These are phyloP conservation scores for Irpex lacteus DNA, from an alignment of 1,284 basidiomycete genomes.

Conservation along the genomic window DNA sequence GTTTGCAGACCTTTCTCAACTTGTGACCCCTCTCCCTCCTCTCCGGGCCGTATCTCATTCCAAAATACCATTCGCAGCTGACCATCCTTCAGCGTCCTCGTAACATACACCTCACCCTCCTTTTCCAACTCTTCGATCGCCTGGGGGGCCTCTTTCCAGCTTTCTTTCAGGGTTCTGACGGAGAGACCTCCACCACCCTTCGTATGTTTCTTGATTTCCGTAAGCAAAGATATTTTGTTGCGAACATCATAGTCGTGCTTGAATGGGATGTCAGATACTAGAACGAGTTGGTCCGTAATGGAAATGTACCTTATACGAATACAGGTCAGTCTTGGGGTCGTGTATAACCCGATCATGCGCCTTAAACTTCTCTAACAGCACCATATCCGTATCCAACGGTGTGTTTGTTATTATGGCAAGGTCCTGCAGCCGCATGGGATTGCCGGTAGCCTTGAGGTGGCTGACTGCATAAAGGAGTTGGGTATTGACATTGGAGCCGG, in stretches of 20 bases:
- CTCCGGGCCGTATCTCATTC: slow-evolving; percentile 82
- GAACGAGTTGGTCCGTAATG: neutral
- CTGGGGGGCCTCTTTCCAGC: slow-evolving; percentile 82
- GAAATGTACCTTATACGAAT: slow-evolving; percentile 71
- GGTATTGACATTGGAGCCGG: slow-evolving; percentile 80
- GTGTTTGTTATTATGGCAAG: slow-evolving; percentile 78
- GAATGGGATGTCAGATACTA: slow-evolving; percentile 1
- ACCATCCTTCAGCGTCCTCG: slow-evolving; percentile 80
- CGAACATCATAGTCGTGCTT: slow-evolving; percentile 87
- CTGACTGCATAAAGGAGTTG: slow-evolving; percentile 85
- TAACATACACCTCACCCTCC: slow-evolving; percentile 85
- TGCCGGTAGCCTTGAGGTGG: slow-evolving; percentile 72
- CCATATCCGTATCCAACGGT: slow-evolving; percentile 69
- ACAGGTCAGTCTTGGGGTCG: slow-evolving; percentile 82
- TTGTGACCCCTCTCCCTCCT: slow-evolving; percentile 59
- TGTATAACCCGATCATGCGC: slow-evolving; percentile 76
- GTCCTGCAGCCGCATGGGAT: slow-evolving; percentile 82
- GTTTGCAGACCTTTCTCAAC: slow-evolving; percentile 75
- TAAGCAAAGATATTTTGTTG: slow-evolving; percentile 78
- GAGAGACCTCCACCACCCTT: slow-evolving; percentile 80
- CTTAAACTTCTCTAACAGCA: slow-evolving; percentile 76
- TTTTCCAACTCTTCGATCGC: slow-evolving; percentile 85
- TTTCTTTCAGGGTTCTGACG: slow-evolving; percentile 83
- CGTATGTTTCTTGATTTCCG: slow-evolving; percentile 78
- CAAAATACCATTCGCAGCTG: slow-evolving; percentile 87